Percentiles rank a stretch among this genome's conserved stretches.
Evolutionary conservation across 1,284 basidiomycete genomes (phyloP).

Genomic region (Flammula alnicola): DNA sequence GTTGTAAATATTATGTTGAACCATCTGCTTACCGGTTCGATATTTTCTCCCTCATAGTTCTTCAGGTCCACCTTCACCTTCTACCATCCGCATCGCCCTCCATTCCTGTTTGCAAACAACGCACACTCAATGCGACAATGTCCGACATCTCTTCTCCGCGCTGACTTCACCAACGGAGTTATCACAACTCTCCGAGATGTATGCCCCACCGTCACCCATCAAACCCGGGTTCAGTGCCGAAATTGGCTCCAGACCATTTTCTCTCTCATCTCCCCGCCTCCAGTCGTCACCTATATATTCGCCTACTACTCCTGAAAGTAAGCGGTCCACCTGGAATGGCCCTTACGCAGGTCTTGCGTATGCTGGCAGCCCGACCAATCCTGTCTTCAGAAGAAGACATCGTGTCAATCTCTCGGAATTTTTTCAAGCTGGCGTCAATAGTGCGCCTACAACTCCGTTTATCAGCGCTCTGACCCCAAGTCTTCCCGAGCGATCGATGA

Average conservation of each 20-base stretch:
- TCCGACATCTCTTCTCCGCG: slow-evolving; percentile 75
- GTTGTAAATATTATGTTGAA: background rate
- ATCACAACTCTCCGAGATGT: slow-evolving; percentile 80
- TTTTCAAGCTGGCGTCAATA: slow-evolving; percentile 39
- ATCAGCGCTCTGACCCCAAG: slow-evolving; percentile 34
- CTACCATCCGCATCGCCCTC: slow-evolving; percentile 68
- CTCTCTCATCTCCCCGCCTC: slow-evolving; percentile 43
- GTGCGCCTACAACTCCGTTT: slow-evolving; percentile 55
- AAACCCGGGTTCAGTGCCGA: slow-evolving; percentile 44
- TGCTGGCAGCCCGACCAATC: slow-evolving; percentile 47
- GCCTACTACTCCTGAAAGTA: slow-evolving; percentile 42
- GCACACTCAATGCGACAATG: slow-evolving; percentile 77
- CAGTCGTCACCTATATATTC: slow-evolving; percentile 27
- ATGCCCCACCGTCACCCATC: slow-evolving; percentile 73
- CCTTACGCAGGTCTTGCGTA: slow-evolving; percentile 55
- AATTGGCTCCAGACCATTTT: slow-evolving; percentile 36
- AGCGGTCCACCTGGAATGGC: slow-evolving; percentile 78
- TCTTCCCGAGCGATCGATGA: slow-evolving; percentile 30
- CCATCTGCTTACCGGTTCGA: slow-evolving; percentile 1
- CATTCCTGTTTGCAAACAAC: slow-evolving; percentile 74
- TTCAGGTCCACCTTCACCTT: slow-evolving; percentile 52
- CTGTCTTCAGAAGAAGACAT: slow-evolving; percentile 47
- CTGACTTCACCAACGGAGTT: slow-evolving; percentile 71
- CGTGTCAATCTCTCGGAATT: slow-evolving; percentile 59
- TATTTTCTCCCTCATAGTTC: slow-evolving; percentile 42